Base-by-base conservation (phyloP, 805 yeast species). In the Barnettozyma populi region DNA sequence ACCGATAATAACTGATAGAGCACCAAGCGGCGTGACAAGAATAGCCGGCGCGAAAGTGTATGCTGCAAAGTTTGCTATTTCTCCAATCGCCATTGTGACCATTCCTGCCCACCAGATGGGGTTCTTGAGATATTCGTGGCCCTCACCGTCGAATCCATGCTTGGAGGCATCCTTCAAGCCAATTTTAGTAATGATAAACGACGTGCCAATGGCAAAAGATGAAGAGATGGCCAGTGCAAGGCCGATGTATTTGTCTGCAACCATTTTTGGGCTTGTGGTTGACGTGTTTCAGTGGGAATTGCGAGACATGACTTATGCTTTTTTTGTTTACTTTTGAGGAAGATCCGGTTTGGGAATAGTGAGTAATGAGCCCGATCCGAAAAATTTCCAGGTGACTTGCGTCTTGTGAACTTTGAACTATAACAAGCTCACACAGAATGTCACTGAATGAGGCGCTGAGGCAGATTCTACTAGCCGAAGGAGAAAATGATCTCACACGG, bases 21-120 rank as follows among this genome's bases (percentile, higher is more conserved):
- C 97, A 11, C 97, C 97, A 47, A 89, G 71, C 6, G 97, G 97
- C 5, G 97, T 89, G 37, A 89, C 97, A 56, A 89, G 68, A 53
- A 90, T 86, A 1, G 96, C 95, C 3, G 97, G 96, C 0, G 97
- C 97, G 74, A 89, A 89, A 2, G 96, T 89, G 63, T 89, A 89
- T 0, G 97, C 97, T 4, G 96, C 96, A 63, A 89, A 89, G 63
- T 89, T 89, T 49, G 96, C 96, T 36, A 89, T 68, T 62, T 89
- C 97, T 6, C 97, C 97, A 20, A 89, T 68, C 2, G 94, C 95
- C 97, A 89, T 83, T 42, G 95, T 81, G 27, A 81, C 60, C 76
- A 90, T 90, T 11, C 97, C 97, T 0, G 92, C 86, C 87, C 95
- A 86, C 97, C 97, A 89, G 35, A 87, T 78, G 11, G 97, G 96